phyloP scores from a whole-genome alignment of 176 grass and related monocot species.

The Pharus latifolius region DNA sequence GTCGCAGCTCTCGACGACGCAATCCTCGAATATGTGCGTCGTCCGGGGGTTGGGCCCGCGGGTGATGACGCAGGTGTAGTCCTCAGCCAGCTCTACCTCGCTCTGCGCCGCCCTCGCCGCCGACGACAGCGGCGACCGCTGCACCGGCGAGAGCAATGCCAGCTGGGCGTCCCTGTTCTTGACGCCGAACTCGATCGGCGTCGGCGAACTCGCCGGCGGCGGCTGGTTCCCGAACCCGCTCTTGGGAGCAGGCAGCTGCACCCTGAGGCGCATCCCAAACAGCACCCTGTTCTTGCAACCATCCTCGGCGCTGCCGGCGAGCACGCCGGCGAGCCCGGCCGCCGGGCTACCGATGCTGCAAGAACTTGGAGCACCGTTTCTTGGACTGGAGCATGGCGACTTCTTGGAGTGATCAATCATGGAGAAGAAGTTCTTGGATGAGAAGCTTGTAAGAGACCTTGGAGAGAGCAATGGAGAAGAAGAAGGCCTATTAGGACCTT shows the following conservation, averaged over 20 bases:
- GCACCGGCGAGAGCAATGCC: conserved; percentile 41
- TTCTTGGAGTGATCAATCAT: conserved; percentile 1
- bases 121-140: conserved; percentile 25
- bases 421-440: conserved; percentile 3
- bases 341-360: neutral
- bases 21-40: conserved; percentile 62
- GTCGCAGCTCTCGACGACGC: conserved; percentile 37
- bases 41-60: conserved; percentile 46
- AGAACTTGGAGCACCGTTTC: neutral
- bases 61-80: conserved; percentile 66
- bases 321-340: conserved; percentile 15
- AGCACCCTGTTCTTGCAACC: conserved; percentile 4
- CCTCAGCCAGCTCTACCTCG: conserved; percentile 38
- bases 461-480: conserved; percentile 5
- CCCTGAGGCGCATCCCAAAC: conserved; percentile 20
- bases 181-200: conserved; percentile 64
- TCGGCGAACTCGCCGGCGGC: conserved; percentile 23
- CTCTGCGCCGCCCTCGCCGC: conserved; percentile 10
- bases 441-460: conserved; percentile 1
- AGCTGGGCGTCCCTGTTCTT: conserved; percentile 60
- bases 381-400: neutral
- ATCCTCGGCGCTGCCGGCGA: neutral
- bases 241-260: conserved; percentile 12
- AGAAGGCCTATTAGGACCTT: neutral
- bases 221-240: neutral